Base-by-base conservation (phyloP, 371 early-diverging fungal genomes). In the Apophysomyces ossiformis region DNA sequence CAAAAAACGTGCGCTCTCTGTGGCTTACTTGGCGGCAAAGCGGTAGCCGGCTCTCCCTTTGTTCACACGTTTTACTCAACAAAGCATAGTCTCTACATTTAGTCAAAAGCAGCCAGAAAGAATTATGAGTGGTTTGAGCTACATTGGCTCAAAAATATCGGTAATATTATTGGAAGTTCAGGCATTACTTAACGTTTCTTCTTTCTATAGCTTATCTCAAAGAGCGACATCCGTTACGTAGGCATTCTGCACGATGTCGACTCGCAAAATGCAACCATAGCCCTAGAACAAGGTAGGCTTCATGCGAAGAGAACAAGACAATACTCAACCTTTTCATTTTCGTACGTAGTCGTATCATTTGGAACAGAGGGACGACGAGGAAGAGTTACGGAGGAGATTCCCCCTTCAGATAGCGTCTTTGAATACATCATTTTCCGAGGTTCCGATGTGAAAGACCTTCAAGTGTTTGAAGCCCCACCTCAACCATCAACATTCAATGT, bases 401-500 rank as follows among this genome's bases (percentile, higher is more conserved):
- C 90, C 11, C 82, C 91, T 1, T 85, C 87, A 15, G 89, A 89
- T 47, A 87, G 89, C 67, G 77, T 93, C 47, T 96, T 89, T 77
- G 91, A 90, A 67, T 90, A 83, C 75, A 92, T 95, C 67, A 89
- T 92, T 44, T 95, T 95, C 73, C 86, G 92, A 35, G 95, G 93
- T n/a, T 85, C 90, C n/a, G 96, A 96, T 63, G 90, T 96, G 66
- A 90, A 91, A 77, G 92, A 92, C 72, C 83, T 96, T 63, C 90
- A 92, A 66, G 95, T 96, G 54, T 89, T 88, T 61, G 86, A 87
- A 68, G 83, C 79, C 8, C 85, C 88, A 41, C 83, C 85, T 15
- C 60, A 21, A 32, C 60, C n/a, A 6, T 26, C 54, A 7, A 7
- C 54, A 26, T 50, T 50, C 54, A 50, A 50, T 21, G 54, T 50